These are phyloP conservation scores for Boechera divaricarpa DNA, from an alignment of 345 rosid genomes.

Conservation along the genomic window DNA sequence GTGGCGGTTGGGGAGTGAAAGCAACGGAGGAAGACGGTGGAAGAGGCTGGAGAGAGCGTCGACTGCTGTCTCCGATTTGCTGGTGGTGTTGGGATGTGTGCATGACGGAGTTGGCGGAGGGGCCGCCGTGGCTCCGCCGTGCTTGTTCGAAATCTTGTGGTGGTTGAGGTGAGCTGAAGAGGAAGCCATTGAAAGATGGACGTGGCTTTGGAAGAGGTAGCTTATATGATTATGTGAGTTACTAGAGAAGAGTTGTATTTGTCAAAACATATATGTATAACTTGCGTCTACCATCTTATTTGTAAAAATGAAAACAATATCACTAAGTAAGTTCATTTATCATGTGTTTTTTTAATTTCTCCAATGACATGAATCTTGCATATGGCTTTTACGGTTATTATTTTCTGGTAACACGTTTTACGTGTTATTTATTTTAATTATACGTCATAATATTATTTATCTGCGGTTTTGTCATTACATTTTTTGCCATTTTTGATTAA, in stretches of 20 bases:
- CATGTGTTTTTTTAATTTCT: background rate
- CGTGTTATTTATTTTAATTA: background rate
- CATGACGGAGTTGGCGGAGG: slow-evolving; percentile 87
- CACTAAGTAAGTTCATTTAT: too few relatives aligned
- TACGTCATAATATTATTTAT: background rate
- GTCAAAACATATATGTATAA: slow-evolving; percentile 20
- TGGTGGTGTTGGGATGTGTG: slow-evolving; percentile 47
- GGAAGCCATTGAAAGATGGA: slow-evolving; percentile 33
- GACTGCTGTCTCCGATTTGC: slow-evolving; percentile 50
- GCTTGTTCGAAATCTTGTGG: slow-evolving; percentile 47
- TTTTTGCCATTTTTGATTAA: background rate
- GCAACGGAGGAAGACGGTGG: slow-evolving; percentile 77
- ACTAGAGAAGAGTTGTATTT: slow-evolving; percentile 3
- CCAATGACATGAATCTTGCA: background rate
- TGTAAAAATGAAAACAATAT: background rate
- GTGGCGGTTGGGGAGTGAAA: slow-evolving; percentile 68
- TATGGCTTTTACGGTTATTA: background rate
- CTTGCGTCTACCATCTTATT: slow-evolving; percentile 12
- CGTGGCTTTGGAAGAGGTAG: background rate
- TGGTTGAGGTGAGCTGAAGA: slow-evolving; percentile 60
- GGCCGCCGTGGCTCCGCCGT: slow-evolving; percentile 64
- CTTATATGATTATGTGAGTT: background rate
- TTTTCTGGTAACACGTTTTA: background rate
- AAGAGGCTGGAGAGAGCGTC: slow-evolving; percentile 72
- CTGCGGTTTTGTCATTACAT: background rate